Conservation (phyloP, 2,329 filamentous ascomycete species). For the Myotisia sp. region DNA sequence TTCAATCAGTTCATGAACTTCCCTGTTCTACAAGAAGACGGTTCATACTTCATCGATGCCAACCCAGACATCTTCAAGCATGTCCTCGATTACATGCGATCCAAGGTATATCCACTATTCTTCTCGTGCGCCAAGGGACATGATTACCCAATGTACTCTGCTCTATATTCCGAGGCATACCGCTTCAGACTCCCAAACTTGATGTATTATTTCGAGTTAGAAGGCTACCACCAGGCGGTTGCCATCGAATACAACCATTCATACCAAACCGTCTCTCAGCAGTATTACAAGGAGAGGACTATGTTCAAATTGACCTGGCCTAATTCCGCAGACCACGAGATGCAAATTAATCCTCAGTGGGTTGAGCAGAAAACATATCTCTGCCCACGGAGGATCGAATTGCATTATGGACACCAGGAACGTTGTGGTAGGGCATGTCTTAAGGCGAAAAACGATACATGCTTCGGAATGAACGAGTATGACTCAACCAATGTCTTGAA, state of each 20-base stretch:
- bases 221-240: background rate
- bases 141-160: conserved; percentile 3
- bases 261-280: no score
- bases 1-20: background rate
- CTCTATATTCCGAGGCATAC: background rate
- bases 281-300: background rate
- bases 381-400: conserved; percentile 2
- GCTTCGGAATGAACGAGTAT: no score
- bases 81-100: conserved; percentile 5
- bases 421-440: background rate
- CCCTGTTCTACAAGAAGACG: background rate
- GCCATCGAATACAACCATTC: no score
- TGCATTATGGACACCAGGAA: background rate
- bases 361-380: background rate
- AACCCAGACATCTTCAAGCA: conserved; percentile 1
- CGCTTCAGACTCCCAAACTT: background rate
- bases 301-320: no score
- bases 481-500: no score
- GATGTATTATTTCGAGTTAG: background rate
- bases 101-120: background rate
- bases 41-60: conserved; percentile 1
- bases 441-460: no score
- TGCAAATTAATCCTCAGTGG: background rate
- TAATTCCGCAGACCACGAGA: no score
- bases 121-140: background rate